Conservation (phyloP, 768 basidiomycete genomes). For the Leccinum uliginosum region DNA sequence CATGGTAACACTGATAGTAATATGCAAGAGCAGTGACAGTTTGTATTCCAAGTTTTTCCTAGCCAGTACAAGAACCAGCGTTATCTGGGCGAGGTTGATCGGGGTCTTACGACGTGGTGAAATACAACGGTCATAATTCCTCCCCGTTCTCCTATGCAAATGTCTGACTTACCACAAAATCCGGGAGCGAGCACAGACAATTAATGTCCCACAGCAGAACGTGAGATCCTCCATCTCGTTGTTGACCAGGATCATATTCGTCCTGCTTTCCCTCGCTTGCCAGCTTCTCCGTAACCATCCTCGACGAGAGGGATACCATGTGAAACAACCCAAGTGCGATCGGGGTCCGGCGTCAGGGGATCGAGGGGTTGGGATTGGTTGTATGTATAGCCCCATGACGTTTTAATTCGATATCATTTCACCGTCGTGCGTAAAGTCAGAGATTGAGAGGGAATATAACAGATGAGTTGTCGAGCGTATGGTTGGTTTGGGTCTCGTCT, state of each 20-base stretch:
- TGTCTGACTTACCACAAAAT: neutral
- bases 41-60: neutral
- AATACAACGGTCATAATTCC: neutral
- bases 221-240: neutral
- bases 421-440: slow-evolving; percentile 85
- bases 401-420: slow-evolving; percentile 70
- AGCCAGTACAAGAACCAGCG: neutral
- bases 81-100: neutral
- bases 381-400: slow-evolving; percentile 48
- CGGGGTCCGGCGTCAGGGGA: slow-evolving; percentile 6
- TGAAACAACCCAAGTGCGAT: slow-evolving; percentile 48
- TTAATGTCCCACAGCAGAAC: neutral
- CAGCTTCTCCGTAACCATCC: slow-evolving; percentile 71
- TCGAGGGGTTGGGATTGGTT: slow-evolving; percentile 33
- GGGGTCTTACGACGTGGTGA: neutral
- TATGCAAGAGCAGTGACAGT: no score
- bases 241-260: slow-evolving; percentile 34
- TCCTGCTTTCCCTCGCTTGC: slow-evolving; percentile 32
- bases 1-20: no score
- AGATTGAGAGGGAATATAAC: slow-evolving; percentile 69
- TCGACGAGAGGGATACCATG: slow-evolving; percentile 68
- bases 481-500: slow-evolving; percentile 74
- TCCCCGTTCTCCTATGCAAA: neutral
- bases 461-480: slow-evolving; percentile 59
- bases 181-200: neutral